Percentiles rank a stretch among this genome's conserved stretches.
Evolutionary conservation across 257 asterid genomes (phyloP).

Genomic region (Orobanche coerulescens): DNA sequence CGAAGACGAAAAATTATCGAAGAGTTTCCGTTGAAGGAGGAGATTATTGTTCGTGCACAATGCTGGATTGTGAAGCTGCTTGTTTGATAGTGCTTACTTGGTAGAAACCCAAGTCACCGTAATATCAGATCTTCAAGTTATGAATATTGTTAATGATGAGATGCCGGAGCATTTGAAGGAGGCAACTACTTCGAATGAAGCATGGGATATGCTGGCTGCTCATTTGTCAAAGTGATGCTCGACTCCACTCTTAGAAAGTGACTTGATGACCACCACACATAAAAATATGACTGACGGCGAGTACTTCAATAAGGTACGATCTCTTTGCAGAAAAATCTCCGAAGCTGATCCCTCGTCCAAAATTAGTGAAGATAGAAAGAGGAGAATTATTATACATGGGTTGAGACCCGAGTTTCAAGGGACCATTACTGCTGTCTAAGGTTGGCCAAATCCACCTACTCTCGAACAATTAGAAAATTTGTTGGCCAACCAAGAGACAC

Average conservation of each 20-base stretch:
- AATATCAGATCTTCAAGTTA: no score
- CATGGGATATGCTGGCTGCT: neutral
- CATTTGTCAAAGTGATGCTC: neutral
- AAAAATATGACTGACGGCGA: constrained; percentile 3
- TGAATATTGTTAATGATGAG: constrained; percentile 6
- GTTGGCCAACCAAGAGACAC: neutral
- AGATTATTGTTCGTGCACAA: no score
- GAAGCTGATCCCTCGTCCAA: constrained; percentile 9
- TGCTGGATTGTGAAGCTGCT: no score
- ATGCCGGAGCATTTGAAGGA: neutral
- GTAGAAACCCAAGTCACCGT: no score
- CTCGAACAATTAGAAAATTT: neutral
- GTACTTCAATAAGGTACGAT: constrained; percentile 22
- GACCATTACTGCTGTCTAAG: neutral
- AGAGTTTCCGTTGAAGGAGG: no score
- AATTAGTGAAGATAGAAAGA: constrained; percentile 2
- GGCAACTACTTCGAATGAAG: neutral
- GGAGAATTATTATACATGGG: neutral
- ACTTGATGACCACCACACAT: neutral
- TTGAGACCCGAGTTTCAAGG: neutral
- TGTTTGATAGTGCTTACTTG: no score
- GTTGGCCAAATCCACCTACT: neutral
- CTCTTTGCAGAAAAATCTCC: neutral
- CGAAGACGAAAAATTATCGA: no score
- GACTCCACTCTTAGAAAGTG: neutral